Evolutionary conservation across 2,329 filamentous ascomycete genomes (phyloP), one percentile per base, ranked within the genome.

Genomic region (Fusarium tricinctum): DNA sequence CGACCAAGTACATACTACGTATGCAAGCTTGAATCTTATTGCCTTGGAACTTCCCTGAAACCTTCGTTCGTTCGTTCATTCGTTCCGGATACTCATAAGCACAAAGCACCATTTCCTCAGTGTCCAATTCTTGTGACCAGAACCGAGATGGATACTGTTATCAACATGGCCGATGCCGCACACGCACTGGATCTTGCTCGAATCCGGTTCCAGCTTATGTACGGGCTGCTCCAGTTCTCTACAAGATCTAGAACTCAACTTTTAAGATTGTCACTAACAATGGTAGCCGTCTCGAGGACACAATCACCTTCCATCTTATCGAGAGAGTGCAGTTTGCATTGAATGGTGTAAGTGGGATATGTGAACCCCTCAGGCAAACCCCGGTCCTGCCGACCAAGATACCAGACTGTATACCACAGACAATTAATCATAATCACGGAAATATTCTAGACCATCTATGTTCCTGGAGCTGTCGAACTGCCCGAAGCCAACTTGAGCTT

Each of bases 291-390:
- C 87, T 98, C 19, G 96, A 99, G 83, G 96, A 99, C 78, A 98
- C 95, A 65, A 98, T 99, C 77, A 97, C 93, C 71, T 97, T 97
- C 81, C 92, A 97, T 81, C 85, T 99, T 39, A 98, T 98, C 76
- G 96, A 99, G 82, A 91, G 96, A 40, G 95, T 95, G n/a, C 96
- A 99, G 79, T 99, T 98, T 80, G 93, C 95, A 6, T 86, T 97
- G 69, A 98, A 97, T 82, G 84, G 78, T 76, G 79, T 79, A 68
- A 65, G 69, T 62, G 66, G 38, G 50, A 39, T 49, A 46, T 23
- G 10, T 40, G 42, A 28, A 30, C 38, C 35, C 35, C 45, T 66
- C 49, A 66, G 67, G 58, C 63, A 47, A 56, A 54, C 68, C 69
- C 57, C 59, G 58, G 58, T 60, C 35, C 54, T 30, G 30, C 23